A percentile compares a stretch with the other conserved stretches of the same genome.
Conservation (phyloP, 2,329 filamentous ascomycete genomes). For the Aspergillus terreus region DNA sequence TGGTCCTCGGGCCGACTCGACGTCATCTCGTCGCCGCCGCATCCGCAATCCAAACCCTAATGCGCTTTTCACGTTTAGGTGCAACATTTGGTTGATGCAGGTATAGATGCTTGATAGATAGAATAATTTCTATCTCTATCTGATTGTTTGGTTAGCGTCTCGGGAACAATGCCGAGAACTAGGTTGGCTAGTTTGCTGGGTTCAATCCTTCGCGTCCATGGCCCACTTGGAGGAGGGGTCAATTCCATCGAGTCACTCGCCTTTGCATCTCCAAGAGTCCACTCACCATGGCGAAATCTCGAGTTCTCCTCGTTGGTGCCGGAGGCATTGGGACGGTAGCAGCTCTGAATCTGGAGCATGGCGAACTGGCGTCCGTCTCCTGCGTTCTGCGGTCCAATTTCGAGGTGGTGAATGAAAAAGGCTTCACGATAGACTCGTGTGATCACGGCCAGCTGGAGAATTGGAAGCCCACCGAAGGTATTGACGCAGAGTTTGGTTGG, state of each 20-base stretch:
- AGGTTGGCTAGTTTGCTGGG: not conserved
- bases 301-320: constrained; percentile 53
- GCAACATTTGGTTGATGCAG: no score
- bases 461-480: constrained; percentile 47
- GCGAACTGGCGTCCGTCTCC: constrained; percentile 51
- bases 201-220: not conserved
- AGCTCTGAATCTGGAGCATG: constrained; percentile 52
- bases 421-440: constrained; percentile 54
- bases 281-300: constrained; percentile 25
- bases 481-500: not conserved
- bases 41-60: not conserved
- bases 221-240: not conserved
- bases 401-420: constrained; percentile 42
- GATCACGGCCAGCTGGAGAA: constrained; percentile 51
- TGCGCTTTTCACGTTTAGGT: not conserved
- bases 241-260: not conserved
- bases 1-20: not conserved
- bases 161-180: not conserved
- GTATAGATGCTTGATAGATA: no score
- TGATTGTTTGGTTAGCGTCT: no score
- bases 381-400: constrained; percentile 57
- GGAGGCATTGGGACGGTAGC: constrained; percentile 57
- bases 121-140: no score
- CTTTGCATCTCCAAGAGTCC: not conserved
- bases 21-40: not conserved